Percentiles rank a stretch among this genome's conserved stretches.
Conservation (phyloP, 805 yeast species). For the Candida hungchunana region DNA sequence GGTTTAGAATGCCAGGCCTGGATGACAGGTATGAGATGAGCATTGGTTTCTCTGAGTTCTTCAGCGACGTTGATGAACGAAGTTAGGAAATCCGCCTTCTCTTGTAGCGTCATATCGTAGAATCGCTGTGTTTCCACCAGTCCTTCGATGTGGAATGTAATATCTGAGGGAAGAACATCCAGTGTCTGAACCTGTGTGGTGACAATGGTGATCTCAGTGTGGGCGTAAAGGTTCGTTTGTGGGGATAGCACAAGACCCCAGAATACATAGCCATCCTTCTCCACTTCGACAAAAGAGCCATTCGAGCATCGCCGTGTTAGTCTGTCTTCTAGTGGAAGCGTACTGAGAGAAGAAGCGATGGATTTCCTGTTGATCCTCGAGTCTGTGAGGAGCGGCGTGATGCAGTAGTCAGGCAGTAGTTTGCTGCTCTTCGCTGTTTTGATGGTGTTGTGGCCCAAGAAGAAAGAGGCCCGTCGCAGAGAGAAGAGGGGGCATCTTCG, state of each 20-base stretch:
- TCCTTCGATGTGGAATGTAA: constrained; percentile 11
- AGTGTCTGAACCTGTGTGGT: constrained; percentile 5
- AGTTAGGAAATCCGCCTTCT: neutral
- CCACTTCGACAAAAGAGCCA: constrained; percentile 14
- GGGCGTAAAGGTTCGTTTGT: constrained; percentile 8
- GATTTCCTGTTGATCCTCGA: constrained; percentile 1
- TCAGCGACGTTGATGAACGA: constrained; percentile 1
- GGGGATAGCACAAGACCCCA: constrained; percentile 8
- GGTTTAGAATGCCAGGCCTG: constrained; percentile 14
- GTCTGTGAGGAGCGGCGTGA: too few species aligned
- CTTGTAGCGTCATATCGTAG: too few species aligned
- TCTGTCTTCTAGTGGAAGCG: neutral
- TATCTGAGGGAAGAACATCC: constrained; percentile 6
- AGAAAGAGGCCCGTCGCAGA: too few species aligned
- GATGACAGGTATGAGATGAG: constrained; percentile 10
- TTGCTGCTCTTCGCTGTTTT: too few species aligned
- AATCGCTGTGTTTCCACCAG: too few species aligned
- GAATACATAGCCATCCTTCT: neutral
- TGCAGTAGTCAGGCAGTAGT: too few species aligned
- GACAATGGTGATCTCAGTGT: constrained; percentile 7
- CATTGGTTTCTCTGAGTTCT: neutral
- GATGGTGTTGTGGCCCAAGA: too few species aligned
- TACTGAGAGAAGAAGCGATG: neutral
- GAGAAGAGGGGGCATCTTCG: too few species aligned
- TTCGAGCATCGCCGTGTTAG: constrained; percentile 3